Evolutionary conservation across 2,329 filamentous ascomycete species (phyloP), one percentile per base, ranked within the genome.

Genomic region (Clonostachys byssicola): DNA sequence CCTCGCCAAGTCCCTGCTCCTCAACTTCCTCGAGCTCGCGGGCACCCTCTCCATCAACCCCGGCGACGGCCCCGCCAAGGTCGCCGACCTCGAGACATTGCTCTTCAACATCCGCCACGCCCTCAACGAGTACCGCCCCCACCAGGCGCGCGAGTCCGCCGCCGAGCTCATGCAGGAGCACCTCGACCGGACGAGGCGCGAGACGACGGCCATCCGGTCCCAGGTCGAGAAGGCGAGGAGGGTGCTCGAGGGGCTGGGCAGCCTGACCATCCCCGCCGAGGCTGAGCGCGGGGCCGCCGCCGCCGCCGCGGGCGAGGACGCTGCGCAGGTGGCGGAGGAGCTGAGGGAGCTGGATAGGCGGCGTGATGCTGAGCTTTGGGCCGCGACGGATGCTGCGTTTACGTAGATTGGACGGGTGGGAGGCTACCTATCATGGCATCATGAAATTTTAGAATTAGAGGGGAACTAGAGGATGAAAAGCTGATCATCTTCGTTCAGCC

Each of bases 31-130:
- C 41, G 90, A 95, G 60, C 79, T 97, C 6, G 73, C 87, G 0
- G 89, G 90, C 47, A 54, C 52, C 18, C 53, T 65, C 35, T 56
- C 57, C 12, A 51, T 52, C 16, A 56, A 54, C 20, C 63, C 66
- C 1, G 42, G 56, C 40, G 56, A 86, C 62, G 86, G 83, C 45
- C 73, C 79, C 23, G 77, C 82, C 40, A 95, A 95, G 62, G 77
- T 92, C 42, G 74, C 82, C 41, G 87, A 97, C 63, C 68, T 99
- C 34, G 79, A 87, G 57, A 91, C 86, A 14, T 71, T 97, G 30
- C 86, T 95, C 52, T 85, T 92, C 64, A 97, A 97, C 64, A 87
- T 95, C 60, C 91, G 96, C 67, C 89, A 95, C 60, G 78, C 96
- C 46, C 83, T 97, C 54, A 99, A 99, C 65, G 86, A 95, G 65